Evolutionary conservation across 106 monocot species (phyloP).

Genomic region (Amphibolis antarctica): DNA sequence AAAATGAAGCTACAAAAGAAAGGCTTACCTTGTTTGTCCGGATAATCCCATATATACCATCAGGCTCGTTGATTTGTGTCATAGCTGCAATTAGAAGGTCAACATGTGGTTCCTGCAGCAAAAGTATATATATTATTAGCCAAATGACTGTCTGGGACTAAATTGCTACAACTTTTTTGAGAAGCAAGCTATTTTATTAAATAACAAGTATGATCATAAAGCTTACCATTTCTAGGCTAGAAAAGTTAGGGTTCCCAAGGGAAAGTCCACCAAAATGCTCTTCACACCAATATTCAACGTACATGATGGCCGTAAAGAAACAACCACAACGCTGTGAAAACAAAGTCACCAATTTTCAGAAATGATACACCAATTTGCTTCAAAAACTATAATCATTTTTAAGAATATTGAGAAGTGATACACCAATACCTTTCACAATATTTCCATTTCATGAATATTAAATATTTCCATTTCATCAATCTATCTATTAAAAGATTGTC

Average conservation of each 20-base stretch:
- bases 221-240: constrained; percentile 48
- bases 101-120: constrained; percentile 59
- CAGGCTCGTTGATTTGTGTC: constrained; percentile 88
- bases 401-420: too few species aligned
- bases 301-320: constrained; percentile 82
- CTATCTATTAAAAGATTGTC: too few species aligned
- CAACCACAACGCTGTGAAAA: constrained; percentile 63
- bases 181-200: neutral
- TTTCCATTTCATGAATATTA: too few species aligned
- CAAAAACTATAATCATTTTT: too few species aligned
- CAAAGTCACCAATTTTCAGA: too few species aligned
- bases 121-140: neutral
- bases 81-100: constrained; percentile 69
- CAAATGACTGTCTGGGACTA: neutral
- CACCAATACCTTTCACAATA: too few species aligned
- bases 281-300: constrained; percentile 92
- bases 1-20: neutral
- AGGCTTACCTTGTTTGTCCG: constrained; percentile 68
- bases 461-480: too few species aligned
- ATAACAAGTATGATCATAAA: neutral
- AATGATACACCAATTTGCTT: too few species aligned
- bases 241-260: constrained; percentile 74
- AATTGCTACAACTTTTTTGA: neutral
- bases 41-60: constrained; percentile 85
- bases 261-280: constrained; percentile 59